Evolutionary conservation across 768 basidiomycete genomes (phyloP), one percentile per base, ranked within the genome.

Genomic region (Macrocybe gigantea): DNA sequence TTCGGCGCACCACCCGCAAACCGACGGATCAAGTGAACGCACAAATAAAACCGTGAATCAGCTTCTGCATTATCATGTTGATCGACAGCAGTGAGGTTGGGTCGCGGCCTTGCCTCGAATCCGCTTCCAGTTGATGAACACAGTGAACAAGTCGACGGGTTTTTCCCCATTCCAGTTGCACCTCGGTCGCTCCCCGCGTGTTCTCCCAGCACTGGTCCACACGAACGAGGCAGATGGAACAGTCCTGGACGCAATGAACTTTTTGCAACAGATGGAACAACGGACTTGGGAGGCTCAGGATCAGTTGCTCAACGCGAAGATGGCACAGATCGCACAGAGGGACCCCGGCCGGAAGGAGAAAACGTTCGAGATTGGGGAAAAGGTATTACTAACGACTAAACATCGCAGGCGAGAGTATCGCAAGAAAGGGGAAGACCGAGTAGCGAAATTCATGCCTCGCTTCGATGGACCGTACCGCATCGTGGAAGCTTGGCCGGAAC

Each of bases 51-150:
- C 64, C 0, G 52, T 65, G 5, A 60, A 51, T 6, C 63, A 65
- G 34, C 65, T 66, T 62, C 41, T 66, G 9, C 12, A 58, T 36
- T 50, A 54, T 33, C 62, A 56, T 42, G 52, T 66, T 0, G 6
- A 36, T 1, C 45, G 49, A 6, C 42, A 60, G 33, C 64, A 66
- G 47, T 53, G 55, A 35, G 58, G 64, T 39, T 71, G 66, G 67
- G 61, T 54, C 1, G 3, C 33, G 2, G 56, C 51, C 34, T 37
- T 70, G 29, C 60, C 65, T 4, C 59, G 6, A 12, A 66, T 68
- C 30, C 67, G 71, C 50, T 71, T 71, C 54, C 49, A 70, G 0
- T 58, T 72, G 12, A 73, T 72, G 43, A 49, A 44, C 1, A 64
- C 70, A 0, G 41, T 60, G 0, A 67, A 66, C 0, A 62, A 66